Conservation (phyloP, 2,329 filamentous ascomycete genomes). For the Aureobasidium mangrovei region DNA sequence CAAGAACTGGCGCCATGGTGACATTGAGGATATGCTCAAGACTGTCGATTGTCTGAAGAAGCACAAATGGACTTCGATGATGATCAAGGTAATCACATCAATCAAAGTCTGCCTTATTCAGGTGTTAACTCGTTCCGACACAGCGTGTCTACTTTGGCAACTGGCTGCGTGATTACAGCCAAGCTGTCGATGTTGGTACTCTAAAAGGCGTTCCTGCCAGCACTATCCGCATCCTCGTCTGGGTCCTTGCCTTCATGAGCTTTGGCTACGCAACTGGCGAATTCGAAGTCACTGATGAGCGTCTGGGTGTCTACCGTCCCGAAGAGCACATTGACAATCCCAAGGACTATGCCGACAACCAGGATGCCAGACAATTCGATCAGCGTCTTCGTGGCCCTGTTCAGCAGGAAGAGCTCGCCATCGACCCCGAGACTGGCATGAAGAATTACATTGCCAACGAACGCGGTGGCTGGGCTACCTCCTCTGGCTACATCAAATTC, state of each 20-base stretch:
- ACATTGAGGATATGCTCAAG: conserved; percentile 86
- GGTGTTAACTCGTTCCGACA: not conserved
- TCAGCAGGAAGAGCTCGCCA: conserved; percentile 63
- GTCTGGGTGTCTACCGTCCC: conserved; percentile 71
- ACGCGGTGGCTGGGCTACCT: conserved; percentile 67
- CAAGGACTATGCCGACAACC: conserved; percentile 80
- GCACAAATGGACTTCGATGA: conserved; percentile 48
- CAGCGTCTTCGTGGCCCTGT: conserved; percentile 64
- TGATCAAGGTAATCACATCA: conserved; percentile 35
- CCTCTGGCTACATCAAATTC: conserved; percentile 64
- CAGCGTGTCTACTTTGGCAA: conserved; percentile 90
- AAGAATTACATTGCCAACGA: conserved; percentile 97
- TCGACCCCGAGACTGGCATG: conserved; percentile 54
- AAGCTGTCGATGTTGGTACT: conserved; percentile 87
- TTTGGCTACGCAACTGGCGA: conserved; percentile 78
- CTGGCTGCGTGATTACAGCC: conserved; percentile 88
- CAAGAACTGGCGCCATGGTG: conserved; percentile 60
- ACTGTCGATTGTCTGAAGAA: conserved; percentile 56
- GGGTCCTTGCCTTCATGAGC: conserved; percentile 80
- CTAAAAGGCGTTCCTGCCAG: conserved; percentile 85
- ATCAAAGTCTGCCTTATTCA: conserved; percentile 56
- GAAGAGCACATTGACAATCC: conserved; percentile 72
- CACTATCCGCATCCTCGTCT: conserved; percentile 81
- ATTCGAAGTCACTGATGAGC: conserved; percentile 72
- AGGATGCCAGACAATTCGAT: conserved; percentile 77